Evolutionary conservation across 768 basidiomycete genomes (phyloP).

Genomic region (Neoboletus magnificus): DNA sequence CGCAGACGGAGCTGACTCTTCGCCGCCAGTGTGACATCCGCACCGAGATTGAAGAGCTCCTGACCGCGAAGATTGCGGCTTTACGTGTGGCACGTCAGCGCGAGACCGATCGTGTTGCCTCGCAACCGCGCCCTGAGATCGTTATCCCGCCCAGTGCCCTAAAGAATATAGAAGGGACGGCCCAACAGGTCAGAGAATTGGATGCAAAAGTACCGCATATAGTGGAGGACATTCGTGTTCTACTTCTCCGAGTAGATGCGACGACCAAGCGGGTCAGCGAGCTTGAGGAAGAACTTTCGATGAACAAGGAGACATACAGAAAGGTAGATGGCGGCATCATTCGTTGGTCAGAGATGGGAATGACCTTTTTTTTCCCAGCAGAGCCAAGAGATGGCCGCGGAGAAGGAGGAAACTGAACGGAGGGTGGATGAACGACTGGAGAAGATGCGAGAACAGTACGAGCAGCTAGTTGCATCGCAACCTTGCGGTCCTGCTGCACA

Average conservation of each 20-base stretch:
- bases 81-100: slow-evolving; percentile 21
- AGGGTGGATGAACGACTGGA: slow-evolving; percentile 13
- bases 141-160: slow-evolving; percentile 17
- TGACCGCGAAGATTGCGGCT: slow-evolving; percentile 16
- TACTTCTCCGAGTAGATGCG: slow-evolving; percentile 25
- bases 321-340: slow-evolving; percentile 13
- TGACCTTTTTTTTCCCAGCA: slow-evolving; percentile 13
- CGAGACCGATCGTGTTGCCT: slow-evolving; percentile 18
- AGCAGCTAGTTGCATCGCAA: slow-evolving; percentile 11
- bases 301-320: slow-evolving; percentile 11
- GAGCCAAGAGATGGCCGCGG: slow-evolving; percentile 13
- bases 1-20: slow-evolving; percentile 30
- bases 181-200: slow-evolving; percentile 16
- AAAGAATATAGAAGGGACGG: slow-evolving; percentile 17
- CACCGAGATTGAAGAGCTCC: slow-evolving; percentile 17
- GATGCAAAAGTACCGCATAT: slow-evolving; percentile 22
- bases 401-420: slow-evolving; percentile 12
- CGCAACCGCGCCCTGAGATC: slow-evolving; percentile 17
- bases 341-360: not conserved
- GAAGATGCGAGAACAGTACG: slow-evolving; percentile 17
- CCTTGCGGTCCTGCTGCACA: not conserved
- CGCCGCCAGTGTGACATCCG: slow-evolving; percentile 16
- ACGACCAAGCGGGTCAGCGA: slow-evolving; percentile 17
- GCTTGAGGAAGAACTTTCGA: slow-evolving; percentile 22
- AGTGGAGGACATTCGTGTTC: slow-evolving; percentile 24